Conservation (phyloP, 2,329 filamentous ascomycete genomes). For the Septoria petroselini region DNA sequence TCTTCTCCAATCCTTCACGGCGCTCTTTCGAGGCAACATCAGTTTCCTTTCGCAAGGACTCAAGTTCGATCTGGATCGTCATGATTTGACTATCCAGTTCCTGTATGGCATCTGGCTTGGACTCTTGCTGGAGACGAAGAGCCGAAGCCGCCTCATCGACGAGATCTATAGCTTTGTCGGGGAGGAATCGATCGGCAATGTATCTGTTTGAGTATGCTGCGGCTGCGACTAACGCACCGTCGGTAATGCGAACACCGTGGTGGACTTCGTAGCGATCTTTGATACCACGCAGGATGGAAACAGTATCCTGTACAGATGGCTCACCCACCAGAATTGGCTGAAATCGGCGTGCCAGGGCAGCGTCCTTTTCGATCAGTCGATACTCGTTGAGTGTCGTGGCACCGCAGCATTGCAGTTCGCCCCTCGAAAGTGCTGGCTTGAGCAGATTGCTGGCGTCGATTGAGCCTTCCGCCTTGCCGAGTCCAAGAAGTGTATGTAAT, state of each 20-base stretch:
- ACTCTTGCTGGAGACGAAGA: slow-evolving; percentile 88
- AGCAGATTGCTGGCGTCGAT: slow-evolving; percentile 94
- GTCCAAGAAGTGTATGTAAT: slow-evolving; percentile 81
- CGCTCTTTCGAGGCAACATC: slow-evolving; percentile 86
- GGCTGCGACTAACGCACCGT: slow-evolving; percentile 85
- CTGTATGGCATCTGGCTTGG: slow-evolving; percentile 92
- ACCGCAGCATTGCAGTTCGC: slow-evolving; percentile 91
- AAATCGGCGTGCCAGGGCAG: slow-evolving; percentile 85
- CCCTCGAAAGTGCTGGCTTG: slow-evolving; percentile 88
- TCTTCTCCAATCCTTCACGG: slow-evolving; percentile 76
- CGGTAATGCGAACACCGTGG: slow-evolving; percentile 91
- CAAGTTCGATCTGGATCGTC: slow-evolving; percentile 94
- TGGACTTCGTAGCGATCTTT: slow-evolving; percentile 98
- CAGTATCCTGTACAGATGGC: slow-evolving; percentile 84
- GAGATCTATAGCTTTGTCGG: slow-evolving; percentile 94
- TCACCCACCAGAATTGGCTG: slow-evolving; percentile 94
- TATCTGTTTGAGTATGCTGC: slow-evolving; percentile 92
- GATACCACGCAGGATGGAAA: slow-evolving; percentile 92
- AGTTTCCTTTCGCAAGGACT: slow-evolving; percentile 89
- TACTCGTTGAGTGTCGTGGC: slow-evolving; percentile 94
- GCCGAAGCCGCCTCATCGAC: slow-evolving; percentile 95
- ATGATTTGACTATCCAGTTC: slow-evolving; percentile 91
- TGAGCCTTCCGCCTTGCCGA: slow-evolving; percentile 92
- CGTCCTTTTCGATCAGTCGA: slow-evolving; percentile 90
- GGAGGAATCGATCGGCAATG: slow-evolving; percentile 91